Evolutionary conservation across 441 rosid genomes (phyloP), one percentile per base, ranked within the genome.

Genomic region (Erodium texanum): DNA sequence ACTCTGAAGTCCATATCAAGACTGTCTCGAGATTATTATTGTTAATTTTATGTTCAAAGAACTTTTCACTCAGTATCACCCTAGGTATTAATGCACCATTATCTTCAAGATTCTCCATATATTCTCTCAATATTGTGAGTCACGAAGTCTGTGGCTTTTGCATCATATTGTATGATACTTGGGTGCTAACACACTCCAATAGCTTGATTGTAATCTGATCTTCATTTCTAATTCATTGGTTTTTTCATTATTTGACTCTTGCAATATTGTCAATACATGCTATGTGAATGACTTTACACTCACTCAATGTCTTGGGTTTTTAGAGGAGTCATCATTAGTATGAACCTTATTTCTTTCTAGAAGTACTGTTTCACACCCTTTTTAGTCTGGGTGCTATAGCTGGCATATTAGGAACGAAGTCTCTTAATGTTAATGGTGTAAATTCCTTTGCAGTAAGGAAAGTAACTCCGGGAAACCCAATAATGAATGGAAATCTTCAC

Each of bases 401-500:
- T 48, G 63, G 24, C 24, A 63, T 36, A 59, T 32, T 24, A 58
- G 58, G 29, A 65, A 34, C n/a, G 16, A 63, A 12, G 59, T 36
- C 64, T 38, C 15, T 62, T n/a, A 59, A 29, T 56, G 24, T 52
- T 72, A 70, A 54, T 62, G 66, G 38, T 36, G 68, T 62, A 48
- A 56, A 52, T 66, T 58, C 68, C 24, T 71, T 32, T 32, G 82
- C 87, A 93, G 99, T 84, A 86, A 88, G 76, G 90, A 88, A 69
- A 84, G 74, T 65, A 76, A 69, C 75, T 41, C 76, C 2, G 83
- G 66, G 74, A 86, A 84, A 78, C 74, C 85, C 18, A 79, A 78
- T 81, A 84, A 73, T 67, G 93, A 91, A 64, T 79, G 74, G 82
- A 85, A 82, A 73, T 75, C 87, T 70, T 72, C 87, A 61, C 85